Evolutionary conservation across 805 yeast genomes (phyloP).

Genomic region (Suhomyces tanzawaensis): DNA sequence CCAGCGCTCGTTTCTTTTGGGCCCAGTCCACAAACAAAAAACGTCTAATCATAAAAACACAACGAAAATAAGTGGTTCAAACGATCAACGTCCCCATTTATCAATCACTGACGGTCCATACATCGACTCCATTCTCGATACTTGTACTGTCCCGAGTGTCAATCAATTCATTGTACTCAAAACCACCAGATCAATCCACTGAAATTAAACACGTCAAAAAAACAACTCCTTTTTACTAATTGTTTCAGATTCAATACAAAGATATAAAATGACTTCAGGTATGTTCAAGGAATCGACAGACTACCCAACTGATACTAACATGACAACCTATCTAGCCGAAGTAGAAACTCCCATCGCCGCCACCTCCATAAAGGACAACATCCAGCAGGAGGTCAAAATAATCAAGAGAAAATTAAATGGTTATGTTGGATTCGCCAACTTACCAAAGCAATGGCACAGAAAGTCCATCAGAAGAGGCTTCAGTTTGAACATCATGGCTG

Average conservation of each 20-base stretch:
- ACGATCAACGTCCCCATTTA: too few species aligned
- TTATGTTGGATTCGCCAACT: conserved; percentile 94
- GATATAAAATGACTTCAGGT: conserved; percentile 3
- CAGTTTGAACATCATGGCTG: conserved; percentile 81
- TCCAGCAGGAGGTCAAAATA: conserved; percentile 50
- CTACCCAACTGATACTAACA: conserved; percentile 4
- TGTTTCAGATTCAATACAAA: neutral
- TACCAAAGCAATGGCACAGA: conserved; percentile 99
- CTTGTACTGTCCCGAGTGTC: too few species aligned
- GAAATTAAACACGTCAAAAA: conserved; percentile 1
- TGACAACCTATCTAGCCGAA: conserved; percentile 9
- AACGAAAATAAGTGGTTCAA: neutral
- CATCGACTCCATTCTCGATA: too few species aligned
- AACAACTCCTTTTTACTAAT: neutral
- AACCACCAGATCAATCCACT: neutral
- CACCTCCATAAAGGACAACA: conserved; percentile 10
- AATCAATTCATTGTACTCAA: too few species aligned
- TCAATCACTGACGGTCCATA: too few species aligned
- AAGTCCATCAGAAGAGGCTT: conserved; percentile 80
- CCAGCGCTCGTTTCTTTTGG: conserved; percentile 1
- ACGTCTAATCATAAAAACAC: conserved; percentile 1
- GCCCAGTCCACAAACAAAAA: conserved; percentile 1
- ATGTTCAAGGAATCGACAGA: neutral
- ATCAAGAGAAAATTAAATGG: conserved; percentile 83
- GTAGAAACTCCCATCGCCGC: conserved; percentile 11